These are phyloP conservation scores for Lotus japonicus DNA, from an alignment of 306 rosid genomes.

Conservation along the genomic window DNA sequence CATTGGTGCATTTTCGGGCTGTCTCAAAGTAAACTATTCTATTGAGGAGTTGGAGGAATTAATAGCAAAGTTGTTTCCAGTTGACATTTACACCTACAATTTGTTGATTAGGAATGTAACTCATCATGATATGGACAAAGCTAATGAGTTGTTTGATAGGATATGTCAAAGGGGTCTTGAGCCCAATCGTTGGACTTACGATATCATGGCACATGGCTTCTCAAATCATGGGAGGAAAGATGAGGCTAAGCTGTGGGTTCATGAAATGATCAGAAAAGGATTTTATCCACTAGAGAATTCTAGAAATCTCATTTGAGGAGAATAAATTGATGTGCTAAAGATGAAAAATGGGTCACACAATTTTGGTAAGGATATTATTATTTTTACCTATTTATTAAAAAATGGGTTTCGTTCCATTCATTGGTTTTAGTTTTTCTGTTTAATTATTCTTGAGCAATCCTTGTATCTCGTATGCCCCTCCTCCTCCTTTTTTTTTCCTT, in stretches of 20 bases:
- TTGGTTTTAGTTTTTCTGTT: constrained; percentile 9
- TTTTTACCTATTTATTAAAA: not conserved
- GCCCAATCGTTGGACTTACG: constrained; percentile 65
- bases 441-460: constrained; percentile 6
- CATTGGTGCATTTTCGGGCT: constrained; percentile 61
- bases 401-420: constrained; percentile 13
- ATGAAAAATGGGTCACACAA: constrained; percentile 24
- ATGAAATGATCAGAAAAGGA: constrained; percentile 47
- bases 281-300: constrained; percentile 28
- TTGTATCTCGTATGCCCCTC: not conserved
- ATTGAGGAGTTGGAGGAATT: constrained; percentile 45
- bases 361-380: constrained; percentile 25
- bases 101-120: constrained; percentile 48
- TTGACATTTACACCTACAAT: constrained; percentile 57
- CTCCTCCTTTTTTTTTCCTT: not conserved
- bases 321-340: constrained; percentile 2
- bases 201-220: constrained; percentile 49
- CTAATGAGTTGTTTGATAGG: constrained; percentile 44
- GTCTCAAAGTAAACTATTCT: constrained; percentile 26
- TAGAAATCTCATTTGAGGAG: constrained; percentile 10
- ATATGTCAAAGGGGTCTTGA: constrained; percentile 48
- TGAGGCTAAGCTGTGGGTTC: constrained; percentile 48
- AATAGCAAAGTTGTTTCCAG: constrained; percentile 62
- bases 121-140: constrained; percentile 38
- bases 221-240: constrained; percentile 42